Evolutionary conservation across 208 protist species (phyloP), one percentile per base, ranked within the genome.

Genomic region (Strigomonas culicis): DNA sequence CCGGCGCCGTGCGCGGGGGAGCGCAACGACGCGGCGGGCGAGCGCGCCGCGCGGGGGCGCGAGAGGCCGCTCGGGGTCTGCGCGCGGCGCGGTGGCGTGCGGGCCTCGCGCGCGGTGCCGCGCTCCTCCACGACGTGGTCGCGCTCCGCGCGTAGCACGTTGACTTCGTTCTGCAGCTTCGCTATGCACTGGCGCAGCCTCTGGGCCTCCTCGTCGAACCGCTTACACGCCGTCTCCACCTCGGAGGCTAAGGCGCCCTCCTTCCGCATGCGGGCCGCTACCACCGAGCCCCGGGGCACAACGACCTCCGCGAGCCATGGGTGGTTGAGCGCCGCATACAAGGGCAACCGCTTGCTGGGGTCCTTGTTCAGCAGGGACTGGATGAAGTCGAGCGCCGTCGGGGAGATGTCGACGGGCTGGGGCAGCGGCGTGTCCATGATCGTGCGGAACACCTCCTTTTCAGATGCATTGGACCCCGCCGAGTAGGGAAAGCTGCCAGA

Each of bases 401-500:
- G 49, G 0, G 81, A 86, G 66, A 97, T 90, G 56, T 73, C 77
- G 0, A 64, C 51, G 10, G 95, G 93, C 49, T 80, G 77, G 52
- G 84, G 85, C 52, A 97, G 82, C 11, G 83, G 85, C 0, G 83
- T 85, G 63, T 90, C 82, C 79, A 92, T 88, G 64, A 98, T 97
- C 44, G 77, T 87, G 17, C 78, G 76, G 71, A 97, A 97, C n/a
- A 98, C 88, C 44, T 93, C 88, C 85, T 97, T 76, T 79, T 93
- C 79, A 72, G 88, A 70, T 49, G 95, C 60, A 68, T 76, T 77
- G 61, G 97, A 78, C 72, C 97, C 82, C 0, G 87, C 77, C 8
- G 84, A 92, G 68, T 99, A 99, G 15, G 98, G 98, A 30, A 99
- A 93, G 61, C 87, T 95, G 46, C 98, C 98, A 34, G 96, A 97